Evolutionary conservation across 78 protist species (phyloP).

Genomic region (Dictyostelium intermedium): DNA sequence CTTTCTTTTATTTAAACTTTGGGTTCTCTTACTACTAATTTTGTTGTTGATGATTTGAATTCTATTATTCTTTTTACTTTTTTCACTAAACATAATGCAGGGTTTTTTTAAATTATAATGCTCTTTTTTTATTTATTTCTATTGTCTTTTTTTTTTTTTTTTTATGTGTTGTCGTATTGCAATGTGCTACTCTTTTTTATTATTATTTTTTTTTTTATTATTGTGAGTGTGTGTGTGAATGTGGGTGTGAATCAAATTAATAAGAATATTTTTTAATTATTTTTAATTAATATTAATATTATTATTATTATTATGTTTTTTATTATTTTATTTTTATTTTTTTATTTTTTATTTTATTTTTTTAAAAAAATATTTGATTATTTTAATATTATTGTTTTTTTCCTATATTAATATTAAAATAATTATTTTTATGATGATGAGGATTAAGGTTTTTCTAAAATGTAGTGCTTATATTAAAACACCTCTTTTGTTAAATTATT

Average conservation of each 20-base stretch:
- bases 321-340: not conserved
- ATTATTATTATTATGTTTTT: not conserved
- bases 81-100: constrained; percentile 12
- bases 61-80: not conserved
- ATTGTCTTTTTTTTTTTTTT: not conserved
- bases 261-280: not conserved
- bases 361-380: too few species aligned
- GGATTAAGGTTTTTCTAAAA: too few species aligned
- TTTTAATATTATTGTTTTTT: too few species aligned
- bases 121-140: not conserved
- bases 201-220: not conserved
- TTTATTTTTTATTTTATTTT: too few species aligned
- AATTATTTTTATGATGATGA: too few species aligned
- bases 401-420: too few species aligned
- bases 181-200: not conserved
- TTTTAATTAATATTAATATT: not conserved
- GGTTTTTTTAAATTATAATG: not conserved
- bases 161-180: not conserved
- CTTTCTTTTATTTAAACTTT: constrained; percentile 4
- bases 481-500: too few species aligned
- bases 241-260: not conserved
- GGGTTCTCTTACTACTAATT: not conserved
- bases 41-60: not conserved
- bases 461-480: too few species aligned
- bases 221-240: not conserved